Percentiles rank a stretch among this genome's conserved stretches.
These are phyloP conservation scores for Phallus indusiatus DNA, from an alignment of 768 basidiomycete genomes.

Conservation along the genomic window DNA sequence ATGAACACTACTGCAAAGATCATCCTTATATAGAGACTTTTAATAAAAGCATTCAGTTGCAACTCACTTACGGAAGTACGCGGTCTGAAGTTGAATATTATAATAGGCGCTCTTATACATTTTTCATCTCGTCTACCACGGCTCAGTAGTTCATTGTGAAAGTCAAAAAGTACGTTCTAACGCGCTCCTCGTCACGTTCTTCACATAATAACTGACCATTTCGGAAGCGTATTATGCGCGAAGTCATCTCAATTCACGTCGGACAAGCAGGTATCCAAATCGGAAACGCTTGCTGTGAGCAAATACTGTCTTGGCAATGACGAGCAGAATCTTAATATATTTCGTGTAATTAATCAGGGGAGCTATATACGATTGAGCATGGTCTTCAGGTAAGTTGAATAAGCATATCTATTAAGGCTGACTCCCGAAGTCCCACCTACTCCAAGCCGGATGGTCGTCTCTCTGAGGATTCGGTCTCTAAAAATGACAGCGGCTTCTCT, in stretches of 20 bases:
- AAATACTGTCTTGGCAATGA: slow-evolving; percentile 11
- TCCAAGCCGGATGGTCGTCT: slow-evolving; percentile 86
- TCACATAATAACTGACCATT: not conserved
- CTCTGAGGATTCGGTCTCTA: slow-evolving; percentile 55
- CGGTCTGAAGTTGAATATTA: too few species aligned
- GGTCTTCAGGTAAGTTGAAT: slow-evolving; percentile 72
- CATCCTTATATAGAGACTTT: not conserved
- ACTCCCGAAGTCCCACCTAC: slow-evolving; percentile 10
- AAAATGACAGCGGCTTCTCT: slow-evolving; percentile 79
- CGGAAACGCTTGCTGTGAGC: slow-evolving; percentile 92
- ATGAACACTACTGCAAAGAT: not conserved
- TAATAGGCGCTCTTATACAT: too few species aligned
- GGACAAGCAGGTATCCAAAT: slow-evolving; percentile 96
- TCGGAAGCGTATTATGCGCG: slow-evolving; percentile 49
- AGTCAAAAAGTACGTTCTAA: not conserved
- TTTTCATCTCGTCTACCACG: too few species aligned
- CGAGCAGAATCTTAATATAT: slow-evolving; percentile 9
- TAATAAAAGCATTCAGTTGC: not conserved
- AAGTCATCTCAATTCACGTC: slow-evolving; percentile 94
- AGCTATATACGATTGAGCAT: slow-evolving; percentile 96
- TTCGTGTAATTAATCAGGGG: slow-evolving; percentile 47
- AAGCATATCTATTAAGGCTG: slow-evolving; percentile 12
- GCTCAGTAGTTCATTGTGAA: too few species aligned
- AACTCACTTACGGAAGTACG: too few species aligned
- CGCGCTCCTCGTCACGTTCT: not conserved